Evolutionary conservation across 208 protist genomes (phyloP), one percentile per base, ranked within the genome.

Genomic region (Leishmania tarentolae): DNA sequence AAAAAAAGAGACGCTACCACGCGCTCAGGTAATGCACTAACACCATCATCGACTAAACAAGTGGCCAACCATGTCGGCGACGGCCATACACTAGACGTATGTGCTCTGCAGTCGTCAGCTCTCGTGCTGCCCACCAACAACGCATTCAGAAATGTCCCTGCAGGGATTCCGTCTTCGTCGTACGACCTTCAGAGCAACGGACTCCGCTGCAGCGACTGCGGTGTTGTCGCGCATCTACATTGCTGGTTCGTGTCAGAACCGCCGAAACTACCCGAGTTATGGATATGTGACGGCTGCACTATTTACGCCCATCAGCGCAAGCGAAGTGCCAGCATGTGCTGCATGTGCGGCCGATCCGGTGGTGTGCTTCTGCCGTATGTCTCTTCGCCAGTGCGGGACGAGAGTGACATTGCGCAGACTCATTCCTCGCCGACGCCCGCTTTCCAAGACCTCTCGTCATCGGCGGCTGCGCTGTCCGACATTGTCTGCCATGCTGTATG

Each of bases 251-350:
- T 96, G 37, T 78, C 87, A 6, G 78, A 80, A 57, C 50, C 88
- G n/a, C 90, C 86, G 52, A 84, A 76, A n/a, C 65, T 83, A 47
- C 78, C 70, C 2, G 77, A 87, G 35, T 40, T 68, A 52, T 96
- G 93, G 93, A 76, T 74, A 31, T 96, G 93, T 63, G 88, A 93
- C 57, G 80, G 77, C 35, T 96, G 93, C 83, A 78, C 69, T n/a
- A 79, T 84, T 76, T 75, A 78, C 66, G 61, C 72, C 13, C 75
- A 85, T 40, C 80, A 87, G 71, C 81, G 79, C 52, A 85, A 82
- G 40, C 75, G 82, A 71, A 78, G 78, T 47, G 79, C 87, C 11
- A 28, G 90, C 35, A 79, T 86, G 46, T 92, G 87, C 74, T 69
- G 84, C 66, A 78, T 91, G 66, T 96, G 93, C 83, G 83, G 82